Evolutionary conservation across 2,329 filamentous ascomycete genomes (phyloP).

Genomic region (Paraconiothyrium sp.): DNA sequence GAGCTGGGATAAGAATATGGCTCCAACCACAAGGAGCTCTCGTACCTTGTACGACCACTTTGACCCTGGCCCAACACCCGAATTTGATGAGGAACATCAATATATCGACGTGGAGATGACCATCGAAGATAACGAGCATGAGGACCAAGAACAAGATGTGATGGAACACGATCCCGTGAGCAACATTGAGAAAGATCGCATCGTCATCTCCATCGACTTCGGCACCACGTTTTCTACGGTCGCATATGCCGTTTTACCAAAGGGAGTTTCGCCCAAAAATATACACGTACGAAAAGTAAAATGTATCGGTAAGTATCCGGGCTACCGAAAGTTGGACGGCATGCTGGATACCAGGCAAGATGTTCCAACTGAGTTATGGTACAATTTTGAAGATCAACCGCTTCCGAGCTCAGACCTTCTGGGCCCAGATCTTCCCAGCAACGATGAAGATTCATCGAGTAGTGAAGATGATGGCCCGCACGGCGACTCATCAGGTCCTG

Average conservation of each 20-base stretch:
- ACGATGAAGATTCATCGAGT: not conserved
- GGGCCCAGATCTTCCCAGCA: not conserved
- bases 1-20: no score
- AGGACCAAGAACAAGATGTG: no score
- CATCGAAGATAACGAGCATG: no score
- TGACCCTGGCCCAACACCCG: no score
- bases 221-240: conserved; percentile 32
- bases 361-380: conserved; percentile 26
- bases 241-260: conserved; percentile 21
- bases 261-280: conserved; percentile 12
- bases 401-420: not conserved
- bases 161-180: no score
- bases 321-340: conserved; percentile 10
- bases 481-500: no score
- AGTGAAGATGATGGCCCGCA: conserved; percentile 6
- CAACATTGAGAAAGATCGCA: not conserved
- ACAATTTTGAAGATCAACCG: conserved; percentile 6
- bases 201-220: conserved; percentile 27
- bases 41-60: no score
- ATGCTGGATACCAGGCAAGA: conserved; percentile 13
- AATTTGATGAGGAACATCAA: no score
- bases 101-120: no score
- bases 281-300: conserved; percentile 12
- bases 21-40: no score
- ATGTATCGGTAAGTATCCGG: conserved; percentile 21